These are phyloP conservation scores for Colletotrichum agaves DNA, from an alignment of 2,329 filamentous ascomycete genomes.

Conservation along the genomic window DNA sequence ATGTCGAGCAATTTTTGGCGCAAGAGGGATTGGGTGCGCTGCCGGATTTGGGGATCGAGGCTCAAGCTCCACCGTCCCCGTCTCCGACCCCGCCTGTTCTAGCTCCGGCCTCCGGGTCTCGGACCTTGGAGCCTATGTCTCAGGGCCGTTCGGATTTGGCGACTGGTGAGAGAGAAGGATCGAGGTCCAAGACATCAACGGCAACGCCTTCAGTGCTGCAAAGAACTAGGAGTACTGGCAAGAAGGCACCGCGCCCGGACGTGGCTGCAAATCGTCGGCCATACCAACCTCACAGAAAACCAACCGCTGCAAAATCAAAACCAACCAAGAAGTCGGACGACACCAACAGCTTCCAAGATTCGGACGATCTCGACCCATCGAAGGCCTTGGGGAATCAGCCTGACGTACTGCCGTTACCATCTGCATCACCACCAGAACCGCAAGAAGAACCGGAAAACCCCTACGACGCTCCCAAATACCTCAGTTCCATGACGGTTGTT, in stretches of 20 bases:
- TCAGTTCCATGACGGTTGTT: conserved; percentile 11
- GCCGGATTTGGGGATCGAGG: not conserved
- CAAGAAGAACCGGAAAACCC: not conserved
- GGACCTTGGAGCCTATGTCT: too few species aligned
- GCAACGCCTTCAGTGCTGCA: not conserved
- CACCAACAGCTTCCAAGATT: too few species aligned
- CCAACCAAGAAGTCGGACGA: too few species aligned
- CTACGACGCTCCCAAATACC: conserved; percentile 26
- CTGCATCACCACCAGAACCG: too few species aligned
- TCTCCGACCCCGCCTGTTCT: not conserved
- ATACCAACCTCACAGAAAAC: not conserved
- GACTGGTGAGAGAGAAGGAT: not conserved
- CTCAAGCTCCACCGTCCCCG: not conserved
- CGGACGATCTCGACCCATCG: not conserved
- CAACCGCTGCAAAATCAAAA: not conserved
- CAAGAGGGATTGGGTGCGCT: too few species aligned
- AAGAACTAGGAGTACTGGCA: conserved; percentile 16
- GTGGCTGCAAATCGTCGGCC: not conserved
- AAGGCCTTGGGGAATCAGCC: too few species aligned
- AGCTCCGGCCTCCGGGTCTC: not conserved
- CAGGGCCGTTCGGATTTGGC: not conserved
- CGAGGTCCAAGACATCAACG: rapidly evolving
- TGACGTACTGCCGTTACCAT: not conserved
- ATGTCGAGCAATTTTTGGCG: not conserved
- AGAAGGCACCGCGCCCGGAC: not conserved